Conservation (phyloP, 139 green algal species). For the Micromonas pusilla region DNA sequence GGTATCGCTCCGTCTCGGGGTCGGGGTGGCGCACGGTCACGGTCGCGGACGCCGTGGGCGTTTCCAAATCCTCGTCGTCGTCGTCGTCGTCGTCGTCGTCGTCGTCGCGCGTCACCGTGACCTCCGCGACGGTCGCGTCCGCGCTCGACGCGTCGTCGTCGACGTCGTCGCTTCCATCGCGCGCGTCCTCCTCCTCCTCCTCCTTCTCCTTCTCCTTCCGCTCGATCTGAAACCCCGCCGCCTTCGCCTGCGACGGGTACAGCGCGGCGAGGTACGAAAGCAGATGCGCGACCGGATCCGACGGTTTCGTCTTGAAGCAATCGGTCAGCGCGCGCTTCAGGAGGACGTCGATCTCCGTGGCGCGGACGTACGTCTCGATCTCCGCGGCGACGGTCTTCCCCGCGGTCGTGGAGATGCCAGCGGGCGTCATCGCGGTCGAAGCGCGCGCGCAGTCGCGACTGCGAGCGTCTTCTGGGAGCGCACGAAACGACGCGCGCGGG, state of each 20-base stretch:
- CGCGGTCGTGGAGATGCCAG: too few relatives aligned
- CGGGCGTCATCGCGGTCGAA: too few relatives aligned
- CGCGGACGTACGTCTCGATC: background rate
- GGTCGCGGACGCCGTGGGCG: too few relatives aligned
- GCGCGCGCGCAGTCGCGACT: too few relatives aligned
- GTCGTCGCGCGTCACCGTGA: background rate
- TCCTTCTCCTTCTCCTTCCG: background rate
- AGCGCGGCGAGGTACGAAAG: background rate
- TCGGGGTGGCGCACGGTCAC: too few relatives aligned
- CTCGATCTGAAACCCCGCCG: background rate
- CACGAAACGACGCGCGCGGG: too few relatives aligned
- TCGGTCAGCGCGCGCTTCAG: background rate
- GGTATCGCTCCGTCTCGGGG: too few relatives aligned
- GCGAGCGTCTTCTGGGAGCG: too few relatives aligned
- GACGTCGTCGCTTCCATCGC: background rate
- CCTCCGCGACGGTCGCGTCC: background rate
- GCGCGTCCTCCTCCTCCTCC: background rate
- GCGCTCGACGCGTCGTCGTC: too few relatives aligned
- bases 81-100: background rate
- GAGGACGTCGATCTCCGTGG: background rate
- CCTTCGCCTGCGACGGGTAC: background rate
- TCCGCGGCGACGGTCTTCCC: background rate
- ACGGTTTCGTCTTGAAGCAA: background rate
- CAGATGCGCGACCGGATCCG: background rate
- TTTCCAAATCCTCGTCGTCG: background rate